Conservation (phyloP, 176 grass and related monocot genomes). For the Chloris gayana region DNA sequence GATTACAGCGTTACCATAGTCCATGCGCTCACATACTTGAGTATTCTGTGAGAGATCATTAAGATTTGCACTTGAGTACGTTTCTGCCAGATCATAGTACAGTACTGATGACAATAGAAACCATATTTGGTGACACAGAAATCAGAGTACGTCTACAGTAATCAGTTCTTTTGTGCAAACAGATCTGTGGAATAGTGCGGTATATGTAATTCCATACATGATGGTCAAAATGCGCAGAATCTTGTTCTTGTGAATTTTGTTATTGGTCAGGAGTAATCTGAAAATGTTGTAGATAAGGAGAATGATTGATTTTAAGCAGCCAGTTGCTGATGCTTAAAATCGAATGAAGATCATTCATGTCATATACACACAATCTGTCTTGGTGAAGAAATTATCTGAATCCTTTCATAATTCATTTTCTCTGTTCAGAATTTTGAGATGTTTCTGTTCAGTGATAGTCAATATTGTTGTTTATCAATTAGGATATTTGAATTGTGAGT, state of each 20-base stretch:
- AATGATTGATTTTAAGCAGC: background rate
- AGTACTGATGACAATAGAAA: background rate
- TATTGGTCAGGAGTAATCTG: background rate
- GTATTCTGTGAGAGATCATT: background rate
- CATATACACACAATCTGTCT: background rate
- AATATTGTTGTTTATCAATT: too few relatives aligned
- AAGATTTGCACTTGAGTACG: background rate
- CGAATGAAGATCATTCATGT: background rate
- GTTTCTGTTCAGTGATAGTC: background rate
- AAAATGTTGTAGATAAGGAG: slow-evolving; percentile 10
- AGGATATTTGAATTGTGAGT: too few relatives aligned
- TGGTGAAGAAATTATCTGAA: background rate
- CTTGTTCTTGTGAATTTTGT: background rate
- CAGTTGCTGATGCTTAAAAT: background rate
- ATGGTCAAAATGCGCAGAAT: background rate
- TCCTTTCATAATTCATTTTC: background rate
- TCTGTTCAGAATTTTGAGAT: background rate
- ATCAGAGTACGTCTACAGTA: background rate
- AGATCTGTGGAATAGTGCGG: background rate
- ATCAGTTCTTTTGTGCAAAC: background rate
- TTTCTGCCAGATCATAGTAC: background rate
- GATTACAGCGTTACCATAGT: background rate
- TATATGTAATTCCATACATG: background rate
- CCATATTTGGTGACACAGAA: background rate
- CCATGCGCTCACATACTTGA: background rate